Evolutionary conservation across 441 rosid species (phyloP), one percentile per base, ranked within the genome.

Genomic region (Geranium incanum): DNA sequence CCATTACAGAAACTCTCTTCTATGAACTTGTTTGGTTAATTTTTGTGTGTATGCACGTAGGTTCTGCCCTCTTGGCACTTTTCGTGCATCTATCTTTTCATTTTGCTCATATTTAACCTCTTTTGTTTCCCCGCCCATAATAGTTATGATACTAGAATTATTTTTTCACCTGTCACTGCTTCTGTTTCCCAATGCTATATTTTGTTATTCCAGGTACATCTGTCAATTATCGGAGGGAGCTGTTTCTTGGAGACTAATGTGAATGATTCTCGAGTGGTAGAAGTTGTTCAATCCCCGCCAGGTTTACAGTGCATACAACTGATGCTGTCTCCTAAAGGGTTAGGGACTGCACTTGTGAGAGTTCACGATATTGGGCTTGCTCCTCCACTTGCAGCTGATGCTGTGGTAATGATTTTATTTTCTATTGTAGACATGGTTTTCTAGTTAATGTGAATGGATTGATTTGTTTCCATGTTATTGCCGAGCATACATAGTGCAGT

Each of bases 151-250:
- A 65, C 68, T 4, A 21, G 36, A 21, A 1, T 3, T 36, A 28
- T 28, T 12, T 6, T 33, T 63, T 36, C 19, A 65, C 13, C n/a
- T 65, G 2, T 11, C 68, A 33, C 68, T 36, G 6, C 43, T 33
- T 65, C 36, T 65, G 19, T 36, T 64, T 37, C 33, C 38, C 13
- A 67, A 18, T 15, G 55, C 41, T 16, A 63, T 18, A 15, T 33
- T 62, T 68, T 71, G 7, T 55, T 78, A 36, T 65, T 81, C 76
- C 85, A 92, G 99, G 90, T 80, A 67, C 89, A 92, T 82, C 80
- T 95, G 70, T 90, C 96, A 75, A 87, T 95, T 75, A 80, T 78
- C 79, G 99, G 99, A 72, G 99, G 99, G 68, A 95, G 97, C 83
- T 92, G 98, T 79, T 86, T 84, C 80, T 84, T 88, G 87, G 90